phyloP scores from a whole-genome alignment of 345 rosid genomes.

The Lepidium didymum region DNA sequence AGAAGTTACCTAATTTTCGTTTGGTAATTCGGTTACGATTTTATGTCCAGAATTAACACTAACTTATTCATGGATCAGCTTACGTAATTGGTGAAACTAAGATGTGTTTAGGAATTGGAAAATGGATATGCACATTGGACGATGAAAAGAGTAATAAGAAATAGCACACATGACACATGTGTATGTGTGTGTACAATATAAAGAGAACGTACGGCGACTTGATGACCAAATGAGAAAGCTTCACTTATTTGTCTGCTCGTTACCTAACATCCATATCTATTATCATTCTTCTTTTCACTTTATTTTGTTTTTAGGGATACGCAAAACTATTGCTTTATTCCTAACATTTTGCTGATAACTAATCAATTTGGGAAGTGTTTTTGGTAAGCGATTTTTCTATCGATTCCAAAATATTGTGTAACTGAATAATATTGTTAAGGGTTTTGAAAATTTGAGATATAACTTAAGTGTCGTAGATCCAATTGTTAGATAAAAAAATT shows the following conservation, averaged over 20 bases:
- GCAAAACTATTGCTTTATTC: neutral
- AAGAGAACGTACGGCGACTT: constrained; percentile 25
- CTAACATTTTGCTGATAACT: neutral
- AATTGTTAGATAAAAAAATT: too few species aligned
- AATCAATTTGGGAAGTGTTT: too few species aligned
- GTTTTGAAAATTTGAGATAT: too few species aligned
- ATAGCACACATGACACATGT: constrained; percentile 3
- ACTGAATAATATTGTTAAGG: too few species aligned
- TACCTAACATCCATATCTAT: constrained; percentile 15
- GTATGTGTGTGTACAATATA: constrained; percentile 10
- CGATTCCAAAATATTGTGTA: too few species aligned
- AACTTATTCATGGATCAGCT: neutral
- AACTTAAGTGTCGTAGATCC: too few species aligned
- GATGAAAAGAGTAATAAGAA: neutral
- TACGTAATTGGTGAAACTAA: neutral
- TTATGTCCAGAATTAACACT: too few species aligned
- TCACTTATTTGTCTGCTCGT: constrained; percentile 24
- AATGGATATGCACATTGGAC: constrained; percentile 6
- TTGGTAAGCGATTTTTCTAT: too few species aligned
- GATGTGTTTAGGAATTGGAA: constrained; percentile 4
- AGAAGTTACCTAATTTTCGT: too few species aligned
- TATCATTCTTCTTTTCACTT: neutral
- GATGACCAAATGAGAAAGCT: constrained; percentile 22
- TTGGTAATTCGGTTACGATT: too few species aligned
- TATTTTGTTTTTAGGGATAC: neutral